Base-by-base conservation (phyloP, 805 yeast genomes). In the Pichia eremophila region DNA sequence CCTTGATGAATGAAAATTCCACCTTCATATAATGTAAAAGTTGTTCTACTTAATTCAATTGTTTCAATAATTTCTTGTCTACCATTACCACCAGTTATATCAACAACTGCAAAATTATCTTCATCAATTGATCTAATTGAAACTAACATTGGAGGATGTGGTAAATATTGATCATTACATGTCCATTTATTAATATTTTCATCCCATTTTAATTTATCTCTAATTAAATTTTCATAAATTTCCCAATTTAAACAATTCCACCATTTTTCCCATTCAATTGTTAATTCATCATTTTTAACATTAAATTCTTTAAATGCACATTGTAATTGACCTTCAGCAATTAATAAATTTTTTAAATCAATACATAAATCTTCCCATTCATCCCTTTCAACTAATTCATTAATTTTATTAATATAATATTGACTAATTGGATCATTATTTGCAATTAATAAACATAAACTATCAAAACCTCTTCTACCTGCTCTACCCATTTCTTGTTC, bases 401-500 rank as follows among this genome's bases (percentile, higher is more conserved):
- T 76, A 0, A 91, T 83, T 58, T 86, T 78, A 8, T 73, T 71
- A 66, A 86, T 79, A 60, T 83, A 91, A 60, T 84, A 81, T 57
- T 88, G 95, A 63, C 91, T 96, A 2, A 88, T 78, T 0, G 97
- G 95, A 15, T 82, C 80, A 27, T 80, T 78, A 36, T 93, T 84
- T 1, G 90, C 93, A 12, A 93, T 86, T 46, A 85, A 79, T 4
- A 93, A 67, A 0, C 96, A 91, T 59, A 93, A 65, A 5, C 96
- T 87, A 43, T 93, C 97, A 46, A 77, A 76, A 45, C 75, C 78
- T 54, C 96, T 79, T 62, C 99, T 73, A 17, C 99, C 99, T 0
- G 96, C 98, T 59, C 99, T 74, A 36, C 99, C 99, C 69, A 93
- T 83, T 60, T 93, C 99, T 65, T 93, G 99, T 56, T 90, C 87